These are phyloP conservation scores for Alternaria burnsii DNA, from an alignment of 2,329 filamentous ascomycete species.

Conservation along the genomic window DNA sequence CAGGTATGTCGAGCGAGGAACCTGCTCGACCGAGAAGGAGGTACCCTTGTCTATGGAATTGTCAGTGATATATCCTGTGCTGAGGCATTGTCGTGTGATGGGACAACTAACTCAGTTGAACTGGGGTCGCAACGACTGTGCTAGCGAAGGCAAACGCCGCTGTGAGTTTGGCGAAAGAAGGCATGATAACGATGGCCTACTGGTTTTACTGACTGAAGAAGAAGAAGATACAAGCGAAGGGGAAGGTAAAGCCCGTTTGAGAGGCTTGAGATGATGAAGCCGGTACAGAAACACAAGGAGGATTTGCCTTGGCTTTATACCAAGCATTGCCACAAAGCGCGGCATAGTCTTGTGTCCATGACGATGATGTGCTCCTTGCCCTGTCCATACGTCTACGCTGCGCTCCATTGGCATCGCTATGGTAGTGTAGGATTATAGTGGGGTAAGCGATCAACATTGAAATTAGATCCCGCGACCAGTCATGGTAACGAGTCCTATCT, in stretches of 20 bases:
- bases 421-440: constrained; percentile 12
- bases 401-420: constrained; percentile 12
- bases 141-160: constrained; percentile 43
- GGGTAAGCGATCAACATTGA: constrained; percentile 29
- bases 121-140: constrained; percentile 38
- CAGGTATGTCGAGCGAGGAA: constrained; percentile 37
- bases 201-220: constrained; percentile 9
- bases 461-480: constrained; percentile 41
- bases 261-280: constrained; percentile 12
- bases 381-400: constrained; percentile 16
- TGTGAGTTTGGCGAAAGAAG: constrained; percentile 43
- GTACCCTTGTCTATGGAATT: constrained; percentile 30
- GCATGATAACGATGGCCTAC: constrained; percentile 36
- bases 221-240: constrained; percentile 20
- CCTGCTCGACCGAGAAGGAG: constrained; percentile 44
- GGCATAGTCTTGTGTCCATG: constrained; percentile 19
- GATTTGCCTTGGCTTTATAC: constrained; percentile 41
- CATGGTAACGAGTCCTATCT: constrained; percentile 33
- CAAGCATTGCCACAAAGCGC: constrained; percentile 24
- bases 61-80: neutral
- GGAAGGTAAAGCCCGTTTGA: constrained; percentile 26
- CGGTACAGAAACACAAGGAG: constrained; percentile 27
- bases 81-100: neutral
- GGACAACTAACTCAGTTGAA: constrained; percentile 28
- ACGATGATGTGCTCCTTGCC: constrained; percentile 17